Base-by-base conservation (phyloP, 176 grass and related monocot genomes). In the Olyra latifolia region DNA sequence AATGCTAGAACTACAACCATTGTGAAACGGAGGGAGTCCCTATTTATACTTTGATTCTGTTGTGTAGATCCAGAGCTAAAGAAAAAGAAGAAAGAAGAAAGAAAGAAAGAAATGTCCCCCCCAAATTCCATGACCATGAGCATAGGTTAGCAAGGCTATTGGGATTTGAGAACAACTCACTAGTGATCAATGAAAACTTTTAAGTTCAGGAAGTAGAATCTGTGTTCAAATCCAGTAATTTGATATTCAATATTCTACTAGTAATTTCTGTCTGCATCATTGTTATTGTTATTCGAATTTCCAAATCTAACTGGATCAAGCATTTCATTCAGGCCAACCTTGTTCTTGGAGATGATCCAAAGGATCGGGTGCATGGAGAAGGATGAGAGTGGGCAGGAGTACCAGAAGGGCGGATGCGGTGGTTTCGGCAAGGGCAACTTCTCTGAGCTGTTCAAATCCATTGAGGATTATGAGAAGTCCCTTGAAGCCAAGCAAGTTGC, bases 391-490 rank as follows among this genome's bases (percentile, higher is more conserved):
- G 90, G 96, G 10, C 88, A 76, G 63, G 96, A 95, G 29, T 93
- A 89, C 73, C 92, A 98, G 49, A 91, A 93, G 62, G 96, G 92
- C 23, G 86, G 90, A 10, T 99, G 92, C 2, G 88, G 96, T 0
- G 88, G 92, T 4, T 98, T 99, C 16, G 92, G 90, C 22, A 99
- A 99, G 77, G 96, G 96, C 65, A 98, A 98, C 71, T 95, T 98
- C 83, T 89, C 92, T 0, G 88, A 91, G 86, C 82, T 98, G 15
- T 98, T 95, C 84, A 95, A 91, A 68, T 95, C 90, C 32, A 93
- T 93, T 23, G 92, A 95, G 62, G 92, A 95, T 9, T 93, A 99
- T 56, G 92, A 99, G 84, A 95, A 93, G 50, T 84, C 86, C 49
- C 86, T 99, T 72, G 92, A 99, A 78, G 75, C 67, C 23, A 99